These are phyloP conservation scores for Aspergillus asperescens DNA, from an alignment of 495 filamentous ascomycete species.

Conservation along the genomic window DNA sequence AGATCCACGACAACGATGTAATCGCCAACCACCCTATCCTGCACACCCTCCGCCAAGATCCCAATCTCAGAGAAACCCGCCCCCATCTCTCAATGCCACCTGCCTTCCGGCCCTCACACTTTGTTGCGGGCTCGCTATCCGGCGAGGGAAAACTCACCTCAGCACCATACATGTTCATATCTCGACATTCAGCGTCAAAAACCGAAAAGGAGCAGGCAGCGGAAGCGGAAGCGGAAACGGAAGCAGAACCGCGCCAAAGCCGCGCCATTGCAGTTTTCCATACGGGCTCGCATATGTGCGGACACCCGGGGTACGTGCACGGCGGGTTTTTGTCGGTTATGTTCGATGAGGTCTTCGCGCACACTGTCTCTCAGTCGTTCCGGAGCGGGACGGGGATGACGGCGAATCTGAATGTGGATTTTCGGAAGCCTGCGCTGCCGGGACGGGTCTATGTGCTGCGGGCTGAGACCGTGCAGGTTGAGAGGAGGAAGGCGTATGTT, in stretches of 20 bases:
- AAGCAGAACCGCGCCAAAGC: constrained; percentile 30
- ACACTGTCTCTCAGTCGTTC: constrained; percentile 37
- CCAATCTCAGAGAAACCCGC: constrained; percentile 64
- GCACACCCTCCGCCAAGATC: constrained; percentile 55
- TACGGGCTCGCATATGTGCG: constrained; percentile 32
- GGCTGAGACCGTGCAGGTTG: constrained; percentile 40
- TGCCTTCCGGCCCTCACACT: constrained; percentile 26
- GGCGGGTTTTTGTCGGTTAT: constrained; percentile 37
- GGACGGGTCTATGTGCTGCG: constrained; percentile 59
- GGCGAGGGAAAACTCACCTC: constrained; percentile 69
- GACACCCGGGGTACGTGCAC: constrained; percentile 39
- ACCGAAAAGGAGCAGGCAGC: too few relatives aligned
- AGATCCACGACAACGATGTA: constrained; percentile 12
- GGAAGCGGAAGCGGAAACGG: constrained; percentile 8
- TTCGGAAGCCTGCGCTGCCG: constrained; percentile 55
- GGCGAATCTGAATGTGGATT: constrained; percentile 59
- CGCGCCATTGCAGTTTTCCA: constrained; percentile 35
- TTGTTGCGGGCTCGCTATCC: constrained; percentile 48
- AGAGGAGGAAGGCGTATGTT: constrained; percentile 41
- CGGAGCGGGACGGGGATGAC: constrained; percentile 51
- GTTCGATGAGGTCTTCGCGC: constrained; percentile 41
- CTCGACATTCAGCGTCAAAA: not conserved
- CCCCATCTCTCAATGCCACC: constrained; percentile 47
- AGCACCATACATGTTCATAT: constrained; percentile 62
- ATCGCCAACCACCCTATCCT: constrained; percentile 70